Percentiles rank a stretch among this genome's conserved stretches.
phyloP scores from a whole-genome alignment of 306 rosid species.

The Geum urbanum region DNA sequence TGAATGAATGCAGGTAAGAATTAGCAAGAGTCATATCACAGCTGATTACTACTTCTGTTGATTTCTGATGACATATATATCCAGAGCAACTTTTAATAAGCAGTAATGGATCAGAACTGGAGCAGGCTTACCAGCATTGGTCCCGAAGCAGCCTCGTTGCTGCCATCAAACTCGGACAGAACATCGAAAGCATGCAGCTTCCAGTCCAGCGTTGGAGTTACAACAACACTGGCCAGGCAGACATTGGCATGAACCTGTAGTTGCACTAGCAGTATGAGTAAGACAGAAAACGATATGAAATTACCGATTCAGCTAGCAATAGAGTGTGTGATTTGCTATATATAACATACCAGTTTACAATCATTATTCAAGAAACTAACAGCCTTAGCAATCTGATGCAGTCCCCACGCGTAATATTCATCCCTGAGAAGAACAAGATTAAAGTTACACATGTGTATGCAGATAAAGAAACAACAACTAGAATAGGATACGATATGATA shows the following conservation, averaged over 20 bases:
- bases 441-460: not conserved
- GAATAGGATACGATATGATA: not conserved
- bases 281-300: not conserved
- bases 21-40: constrained; percentile 26
- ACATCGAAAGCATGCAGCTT: constrained; percentile 97
- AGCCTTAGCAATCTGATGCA: constrained; percentile 88
- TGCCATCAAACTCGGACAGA: constrained; percentile 79
- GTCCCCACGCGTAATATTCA: constrained; percentile 97
- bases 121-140: constrained; percentile 71
- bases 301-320: not conserved
- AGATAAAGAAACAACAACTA: not conserved
- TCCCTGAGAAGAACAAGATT: constrained; percentile 47
- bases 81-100: not conserved
- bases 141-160: constrained; percentile 62
- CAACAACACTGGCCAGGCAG: constrained; percentile 92
- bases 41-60: constrained; percentile 15
- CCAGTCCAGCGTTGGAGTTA: constrained; percentile 97
- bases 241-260: constrained; percentile 91
- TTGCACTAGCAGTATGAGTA: constrained; percentile 1
- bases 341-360: constrained; percentile 84
- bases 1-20: constrained; percentile 43
- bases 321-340: not conserved
- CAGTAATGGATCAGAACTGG: not conserved
- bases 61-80: constrained; percentile 9
- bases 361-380: constrained; percentile 98